Percentiles rank a stretch among this genome's conserved stretches.
Conservation (phyloP, 495 filamentous ascomycete species). For the Penicillium alfredii region DNA sequence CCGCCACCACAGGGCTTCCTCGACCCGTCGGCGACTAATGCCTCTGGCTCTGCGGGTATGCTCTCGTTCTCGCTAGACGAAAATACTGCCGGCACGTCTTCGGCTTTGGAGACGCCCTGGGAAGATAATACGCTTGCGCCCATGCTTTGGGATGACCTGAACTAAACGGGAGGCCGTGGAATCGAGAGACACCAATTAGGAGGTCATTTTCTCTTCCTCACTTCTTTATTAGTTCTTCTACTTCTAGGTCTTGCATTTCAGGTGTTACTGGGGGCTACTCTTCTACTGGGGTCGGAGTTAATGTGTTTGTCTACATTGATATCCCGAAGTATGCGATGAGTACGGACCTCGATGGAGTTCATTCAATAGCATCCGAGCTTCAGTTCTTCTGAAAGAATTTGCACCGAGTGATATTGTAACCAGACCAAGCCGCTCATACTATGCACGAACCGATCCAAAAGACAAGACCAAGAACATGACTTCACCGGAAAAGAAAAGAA, state of each 20-base stretch:
- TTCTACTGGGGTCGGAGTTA: no score
- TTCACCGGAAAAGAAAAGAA: slow-evolving; percentile 1
- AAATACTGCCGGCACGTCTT: slow-evolving; percentile 13
- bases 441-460: slow-evolving; percentile 4
- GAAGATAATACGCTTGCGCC: slow-evolving; percentile 41
- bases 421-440: neutral
- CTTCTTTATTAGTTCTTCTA: neutral
- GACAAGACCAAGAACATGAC: slow-evolving; percentile 1
- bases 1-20: slow-evolving; percentile 25
- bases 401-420: no score
- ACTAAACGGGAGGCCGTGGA: slow-evolving; percentile 6
- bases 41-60: slow-evolving; percentile 7
- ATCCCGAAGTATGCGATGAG: slow-evolving; percentile 29
- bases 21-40: slow-evolving; percentile 16
- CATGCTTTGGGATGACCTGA: slow-evolving; percentile 40
- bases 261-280: no score
- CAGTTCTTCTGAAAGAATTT: no score
- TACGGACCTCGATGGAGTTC: slow-evolving; percentile 5
- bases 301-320: slow-evolving; percentile 12
- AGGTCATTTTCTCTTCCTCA: no score
- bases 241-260: neutral
- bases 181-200: no score
- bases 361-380: no score
- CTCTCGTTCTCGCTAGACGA: slow-evolving; percentile 37
- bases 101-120: slow-evolving; percentile 25